Evolutionary conservation across 2,329 filamentous ascomycete genomes (phyloP), one percentile per base, ranked within the genome.

Genomic region (Colletotrichum orchidophilum): DNA sequence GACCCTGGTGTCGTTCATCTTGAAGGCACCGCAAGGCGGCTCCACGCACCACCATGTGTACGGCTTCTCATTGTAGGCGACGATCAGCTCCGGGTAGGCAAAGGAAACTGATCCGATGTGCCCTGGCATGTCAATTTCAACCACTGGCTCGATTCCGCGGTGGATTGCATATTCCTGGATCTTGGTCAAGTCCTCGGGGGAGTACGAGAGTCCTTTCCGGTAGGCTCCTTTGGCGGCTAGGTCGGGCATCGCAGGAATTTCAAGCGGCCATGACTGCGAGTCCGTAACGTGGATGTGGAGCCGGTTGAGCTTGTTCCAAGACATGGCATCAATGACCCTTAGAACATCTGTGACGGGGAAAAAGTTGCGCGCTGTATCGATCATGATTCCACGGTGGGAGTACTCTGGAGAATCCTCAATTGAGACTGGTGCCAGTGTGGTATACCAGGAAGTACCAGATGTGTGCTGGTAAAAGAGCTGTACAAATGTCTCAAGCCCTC

Each of bases 211-310:
- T 55, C 88, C 88, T 21, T 86, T 84, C 27, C 86, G 85, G 78
- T 97, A 97, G 1, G 94, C 92, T 42, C 94, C 94, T 79, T 94
- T 91, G 63, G 85, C 81, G 3, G 94, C 87, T 2, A 97, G 85
- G 70, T 92, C 87, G 3, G 94, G 93, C 73, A 97, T 81, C 2
- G 92, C 81, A 1, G 93, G 93, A 60, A 97, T 91, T 75, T 94
- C 93, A 27, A 97, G 84, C 0, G 94, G 94, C 92, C 94, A 97
- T 4, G 93, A 93, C 80, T 97, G 94, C 18, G 92, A 91, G 80
- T 97, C 94, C 5, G 93, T 96, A 68, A 92, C 87, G 83, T 97
- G 94, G 64, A 96, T 84, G 81, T 96, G 94, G 66, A 97, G 86
- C 6, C 91, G 87, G 82, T 96, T 96, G 85, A 96, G 88, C 83